Conservation (phyloP, 352 stramenopile species). For the Globisporangium ultimum region DNA sequence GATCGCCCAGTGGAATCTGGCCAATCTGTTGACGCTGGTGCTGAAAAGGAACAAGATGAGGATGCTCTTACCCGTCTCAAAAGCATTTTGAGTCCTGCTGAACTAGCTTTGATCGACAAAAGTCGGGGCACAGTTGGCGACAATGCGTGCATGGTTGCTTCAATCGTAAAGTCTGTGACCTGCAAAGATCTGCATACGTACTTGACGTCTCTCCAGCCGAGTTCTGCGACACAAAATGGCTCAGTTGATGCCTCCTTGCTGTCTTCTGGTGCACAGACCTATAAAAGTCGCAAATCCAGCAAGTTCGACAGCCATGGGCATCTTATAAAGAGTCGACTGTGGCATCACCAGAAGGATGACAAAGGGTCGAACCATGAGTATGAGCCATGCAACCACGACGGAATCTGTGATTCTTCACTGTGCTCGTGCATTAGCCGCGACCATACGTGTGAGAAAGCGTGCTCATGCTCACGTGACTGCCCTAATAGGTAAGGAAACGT, state of each 20-base stretch:
- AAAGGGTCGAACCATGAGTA: slow-evolving; percentile 68
- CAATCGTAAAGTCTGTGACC: slow-evolving; percentile 46
- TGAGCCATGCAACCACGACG: slow-evolving; percentile 77
- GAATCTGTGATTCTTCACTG: slow-evolving; percentile 38
- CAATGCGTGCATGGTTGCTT: slow-evolving; percentile 65
- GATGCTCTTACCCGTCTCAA: slow-evolving; percentile 10
- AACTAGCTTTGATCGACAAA: slow-evolving; percentile 59
- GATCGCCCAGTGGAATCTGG: background rate
- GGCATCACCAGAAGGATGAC: slow-evolving; percentile 63
- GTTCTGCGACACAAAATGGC: slow-evolving; percentile 14
- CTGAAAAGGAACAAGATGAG: background rate
- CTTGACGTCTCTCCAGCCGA: slow-evolving; percentile 41
- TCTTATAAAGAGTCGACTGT: slow-evolving; percentile 47
- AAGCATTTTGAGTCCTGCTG: slow-evolving; percentile 23
- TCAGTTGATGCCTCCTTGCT: slow-evolving; percentile 31
- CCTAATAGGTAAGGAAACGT: slow-evolving; percentile 47
- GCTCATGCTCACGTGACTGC: slow-evolving; percentile 76
- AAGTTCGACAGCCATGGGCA: slow-evolving; percentile 47
- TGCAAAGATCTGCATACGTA: slow-evolving; percentile 56
- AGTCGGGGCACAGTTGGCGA: slow-evolving; percentile 50
- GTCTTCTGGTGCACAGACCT: slow-evolving; percentile 33
- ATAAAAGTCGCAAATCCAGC: slow-evolving; percentile 45
- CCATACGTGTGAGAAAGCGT: slow-evolving; percentile 81
- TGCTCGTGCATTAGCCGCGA: slow-evolving; percentile 79
- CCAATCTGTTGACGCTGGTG: background rate